Conservation (phyloP, 176 grass and related monocot genomes). For the Oryza brachyantha region DNA sequence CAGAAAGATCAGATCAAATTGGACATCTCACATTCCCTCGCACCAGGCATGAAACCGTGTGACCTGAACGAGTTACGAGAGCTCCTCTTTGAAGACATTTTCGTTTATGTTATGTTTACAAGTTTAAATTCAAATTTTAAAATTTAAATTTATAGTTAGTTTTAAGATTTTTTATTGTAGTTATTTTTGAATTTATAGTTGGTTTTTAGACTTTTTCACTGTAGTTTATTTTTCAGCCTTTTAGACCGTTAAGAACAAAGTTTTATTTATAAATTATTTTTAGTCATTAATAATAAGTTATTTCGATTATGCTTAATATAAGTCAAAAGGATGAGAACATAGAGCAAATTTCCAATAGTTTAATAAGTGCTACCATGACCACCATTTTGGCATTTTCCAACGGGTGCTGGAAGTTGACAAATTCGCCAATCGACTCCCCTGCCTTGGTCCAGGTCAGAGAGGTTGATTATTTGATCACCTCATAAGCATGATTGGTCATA, state of each 20-base stretch:
- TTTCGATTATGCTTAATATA: no score
- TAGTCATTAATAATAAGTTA: no score
- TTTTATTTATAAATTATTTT: no score
- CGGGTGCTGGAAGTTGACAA: slow-evolving; percentile 2
- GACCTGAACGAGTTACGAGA: neutral
- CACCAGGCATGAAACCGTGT: neutral
- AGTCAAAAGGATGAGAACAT: neutral
- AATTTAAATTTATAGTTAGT: no score
- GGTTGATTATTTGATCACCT: neutral
- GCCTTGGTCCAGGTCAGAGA: slow-evolving; percentile 8
- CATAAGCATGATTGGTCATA: neutral
- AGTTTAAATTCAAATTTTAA: no score
- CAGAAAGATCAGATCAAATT: neutral
- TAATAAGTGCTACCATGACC: neutral
- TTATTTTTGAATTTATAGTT: no score
- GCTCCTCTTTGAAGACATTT: neutral
- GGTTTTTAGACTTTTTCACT: no score
- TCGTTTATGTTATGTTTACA: no score
- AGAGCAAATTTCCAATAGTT: neutral
- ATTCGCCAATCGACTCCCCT: neutral
- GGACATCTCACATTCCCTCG: neutral
- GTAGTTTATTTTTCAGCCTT: no score
- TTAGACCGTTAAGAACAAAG: no score
- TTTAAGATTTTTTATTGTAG: no score
- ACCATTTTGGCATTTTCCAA: no score